Percentiles rank a stretch among this genome's conserved stretches.
phyloP scores from a whole-genome alignment of 805 yeast genomes.

The Candida chauliodis region DNA sequence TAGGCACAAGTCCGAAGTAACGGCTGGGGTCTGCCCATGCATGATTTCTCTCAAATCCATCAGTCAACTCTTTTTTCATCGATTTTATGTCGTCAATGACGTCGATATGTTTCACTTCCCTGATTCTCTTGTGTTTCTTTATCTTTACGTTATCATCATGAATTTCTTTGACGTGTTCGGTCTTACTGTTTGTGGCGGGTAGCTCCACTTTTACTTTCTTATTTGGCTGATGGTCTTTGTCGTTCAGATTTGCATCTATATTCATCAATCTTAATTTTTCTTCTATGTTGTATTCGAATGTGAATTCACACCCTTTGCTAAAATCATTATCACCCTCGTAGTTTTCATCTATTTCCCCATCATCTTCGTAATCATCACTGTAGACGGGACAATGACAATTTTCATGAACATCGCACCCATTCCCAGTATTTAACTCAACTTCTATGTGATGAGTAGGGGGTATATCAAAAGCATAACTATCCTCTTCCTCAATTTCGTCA shows the following conservation, averaged over 20 bases:
- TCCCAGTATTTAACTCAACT: slow-evolving; percentile 35
- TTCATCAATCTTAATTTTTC: slow-evolving; percentile 34
- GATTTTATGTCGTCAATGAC: slow-evolving; percentile 3
- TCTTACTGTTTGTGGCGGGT: slow-evolving; percentile 1
- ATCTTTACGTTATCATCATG: neutral
- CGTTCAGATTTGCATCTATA: slow-evolving; percentile 17
- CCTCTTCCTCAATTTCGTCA: slow-evolving; percentile 29
- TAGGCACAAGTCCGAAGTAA: slow-evolving; percentile 10
- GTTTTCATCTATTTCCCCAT: slow-evolving; percentile 13
- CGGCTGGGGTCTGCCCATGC: slow-evolving; percentile 4
- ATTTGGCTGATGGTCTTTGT: neutral
- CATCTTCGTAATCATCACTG: slow-evolving; percentile 14
- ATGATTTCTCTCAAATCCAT: slow-evolving; percentile 1
- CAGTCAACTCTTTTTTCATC: slow-evolving; percentile 4
- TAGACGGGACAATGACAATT: slow-evolving; percentile 24
- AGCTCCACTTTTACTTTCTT: slow-evolving; percentile 8
- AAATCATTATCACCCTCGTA: slow-evolving; percentile 16
- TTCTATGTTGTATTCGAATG: slow-evolving; percentile 42
- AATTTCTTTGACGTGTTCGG: neutral
- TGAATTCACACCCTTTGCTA: slow-evolving; percentile 40
- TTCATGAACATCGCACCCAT: slow-evolving; percentile 29
- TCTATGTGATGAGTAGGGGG: slow-evolving; percentile 38
- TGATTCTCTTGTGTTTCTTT: slow-evolving; percentile 8
- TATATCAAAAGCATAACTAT: slow-evolving; percentile 22
- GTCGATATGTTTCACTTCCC: slow-evolving; percentile 17